Evolutionary conservation across 345 rosid species (phyloP).

Genomic region (Isatis tinctoria): DNA sequence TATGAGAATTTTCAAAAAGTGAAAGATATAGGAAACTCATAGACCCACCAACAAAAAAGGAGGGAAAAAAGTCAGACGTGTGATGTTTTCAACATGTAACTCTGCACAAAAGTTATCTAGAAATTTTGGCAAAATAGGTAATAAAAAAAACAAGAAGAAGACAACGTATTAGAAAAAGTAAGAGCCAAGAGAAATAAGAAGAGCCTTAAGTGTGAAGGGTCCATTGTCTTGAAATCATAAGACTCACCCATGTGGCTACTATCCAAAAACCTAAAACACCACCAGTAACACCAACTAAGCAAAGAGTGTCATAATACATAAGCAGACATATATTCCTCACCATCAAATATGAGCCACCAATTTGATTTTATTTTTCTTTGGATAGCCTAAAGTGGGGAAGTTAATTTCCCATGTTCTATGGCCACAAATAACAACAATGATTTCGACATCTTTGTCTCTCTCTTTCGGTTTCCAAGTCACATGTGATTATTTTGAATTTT

Average conservation of each 20-base stretch:
- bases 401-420: constrained; percentile 32
- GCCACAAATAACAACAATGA: constrained; percentile 26
- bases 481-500: constrained; percentile 8
- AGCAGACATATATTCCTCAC: constrained; percentile 34
- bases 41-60: neutral
- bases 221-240: constrained; percentile 25
- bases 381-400: constrained; percentile 30
- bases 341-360: constrained; percentile 26
- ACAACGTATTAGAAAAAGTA: neutral
- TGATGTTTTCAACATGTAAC: neutral
- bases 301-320: constrained; percentile 22
- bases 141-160: constrained; percentile 6
- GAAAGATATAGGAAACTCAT: neutral
- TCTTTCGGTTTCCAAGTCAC: constrained; percentile 25
- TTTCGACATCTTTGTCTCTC: constrained; percentile 28
- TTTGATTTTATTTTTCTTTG: constrained; percentile 13
- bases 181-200: neutral
- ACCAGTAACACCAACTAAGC: constrained; percentile 30
- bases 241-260: constrained; percentile 28
- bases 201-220: constrained; percentile 10
- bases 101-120: neutral
- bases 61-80: neutral
- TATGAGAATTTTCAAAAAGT: neutral
- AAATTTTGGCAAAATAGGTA: neutral
- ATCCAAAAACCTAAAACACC: constrained; percentile 27